Evolutionary conservation across 805 yeast genomes (phyloP), one percentile per base, ranked within the genome.

Genomic region (Sugiyamaella floridensis): DNA sequence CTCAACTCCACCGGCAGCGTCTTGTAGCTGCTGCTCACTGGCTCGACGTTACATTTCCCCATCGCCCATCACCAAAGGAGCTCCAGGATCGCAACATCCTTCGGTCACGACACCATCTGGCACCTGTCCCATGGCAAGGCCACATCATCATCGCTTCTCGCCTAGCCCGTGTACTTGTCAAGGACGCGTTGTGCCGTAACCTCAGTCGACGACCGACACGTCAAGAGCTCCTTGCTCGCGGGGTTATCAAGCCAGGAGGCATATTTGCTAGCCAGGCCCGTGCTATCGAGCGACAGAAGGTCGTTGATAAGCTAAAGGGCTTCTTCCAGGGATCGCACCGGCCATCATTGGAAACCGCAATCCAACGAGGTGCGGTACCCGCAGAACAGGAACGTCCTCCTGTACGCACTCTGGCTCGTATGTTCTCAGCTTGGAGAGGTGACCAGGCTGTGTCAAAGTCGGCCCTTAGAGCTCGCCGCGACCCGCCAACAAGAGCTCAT

Each of bases 221-320:
- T 5, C 49, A 55, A 18, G 67, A 64, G 40, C 60, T 64, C 42
- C 52, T 62, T 10, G 56, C 54, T 45, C 54, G 62, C 2, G 67
- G 67, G 18, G 59, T 64, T 41, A 52, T 58, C 53, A 59, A 29
- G 51, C 48, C 40, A 20, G 55, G 57, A 7, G 56, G 59, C 45
- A 56, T 44, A 4, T 48, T 58, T 28, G 63, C 63, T 9, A 46
- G 46, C n/a, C 44, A 50, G 7, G 37, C 50, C 40, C 40, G 49
- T 40, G 45, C 57, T 4, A 50, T 64, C 4, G 65, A 64, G 53
- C 47, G 62, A 19, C 62, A 61, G 52, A 55, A 52, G 45, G 58
- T 57, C 20, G 58, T 54, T 14, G 63, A 60, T 47, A 54, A 51
- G 37, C 52, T 63, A 11, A 43, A 44, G 22, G 57, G 57, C 19